phyloP scores from a whole-genome alignment of 441 rosid species.

The Jatropha podagrica region DNA sequence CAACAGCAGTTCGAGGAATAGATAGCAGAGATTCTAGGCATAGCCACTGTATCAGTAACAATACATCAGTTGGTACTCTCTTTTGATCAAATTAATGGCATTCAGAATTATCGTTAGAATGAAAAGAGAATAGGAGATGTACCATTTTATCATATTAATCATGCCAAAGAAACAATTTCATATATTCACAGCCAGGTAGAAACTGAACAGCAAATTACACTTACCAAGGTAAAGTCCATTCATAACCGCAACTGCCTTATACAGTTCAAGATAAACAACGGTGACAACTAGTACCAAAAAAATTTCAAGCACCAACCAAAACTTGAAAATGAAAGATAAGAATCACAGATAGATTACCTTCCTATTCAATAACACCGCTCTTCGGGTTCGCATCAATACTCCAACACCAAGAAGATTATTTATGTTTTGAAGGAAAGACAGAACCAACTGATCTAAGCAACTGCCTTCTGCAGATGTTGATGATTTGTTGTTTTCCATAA shows the following conservation, averaged over 20 bases:
- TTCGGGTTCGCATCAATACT: slow-evolving; percentile 67
- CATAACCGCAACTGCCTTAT: slow-evolving; percentile 3
- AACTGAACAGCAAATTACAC: neutral
- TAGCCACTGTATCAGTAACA: slow-evolving; percentile 68
- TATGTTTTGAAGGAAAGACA: slow-evolving; percentile 66
- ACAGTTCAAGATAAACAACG: neutral
- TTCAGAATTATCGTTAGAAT: slow-evolving; percentile 6
- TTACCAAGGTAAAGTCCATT: slow-evolving; percentile 8
- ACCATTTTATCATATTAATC: neutral
- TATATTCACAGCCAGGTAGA: neutral
- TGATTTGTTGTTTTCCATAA: slow-evolving; percentile 42
- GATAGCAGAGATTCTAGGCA: slow-evolving; percentile 79
- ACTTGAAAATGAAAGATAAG: neutral
- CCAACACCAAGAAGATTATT: slow-evolving; percentile 75
- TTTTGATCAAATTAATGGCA: neutral
- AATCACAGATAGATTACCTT: slow-evolving; percentile 55
- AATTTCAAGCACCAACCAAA: slow-evolving; percentile 9
- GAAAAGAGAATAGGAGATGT: neutral
- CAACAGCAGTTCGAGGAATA: slow-evolving; percentile 48
- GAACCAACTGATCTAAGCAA: slow-evolving; percentile 60
- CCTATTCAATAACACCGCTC: slow-evolving; percentile 79
- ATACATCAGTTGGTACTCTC: slow-evolving; percentile 19
- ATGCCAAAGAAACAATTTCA: neutral
- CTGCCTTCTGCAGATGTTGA: slow-evolving; percentile 39
- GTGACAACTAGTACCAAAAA: neutral